These are phyloP conservation scores for Sodiomyces alkalinus DNA, from an alignment of 2,329 filamentous ascomycete genomes.

Conservation along the genomic window DNA sequence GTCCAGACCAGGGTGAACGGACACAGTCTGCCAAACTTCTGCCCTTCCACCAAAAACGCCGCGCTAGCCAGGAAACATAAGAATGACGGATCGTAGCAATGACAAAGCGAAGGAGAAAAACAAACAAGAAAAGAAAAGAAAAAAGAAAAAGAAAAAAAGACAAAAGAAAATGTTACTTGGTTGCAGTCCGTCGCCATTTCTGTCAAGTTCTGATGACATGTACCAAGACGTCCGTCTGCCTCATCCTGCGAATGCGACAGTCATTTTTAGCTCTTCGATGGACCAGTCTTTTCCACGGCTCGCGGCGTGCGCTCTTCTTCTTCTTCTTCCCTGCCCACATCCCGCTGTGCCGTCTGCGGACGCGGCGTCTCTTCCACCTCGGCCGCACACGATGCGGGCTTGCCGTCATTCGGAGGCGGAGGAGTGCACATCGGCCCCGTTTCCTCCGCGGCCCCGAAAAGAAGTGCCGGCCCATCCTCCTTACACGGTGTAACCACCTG, in stretches of 20 bases:
- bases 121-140: constrained; percentile 3
- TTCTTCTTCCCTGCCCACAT: constrained; percentile 13
- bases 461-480: constrained; percentile 18
- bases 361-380: constrained; percentile 29
- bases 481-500: constrained; percentile 35
- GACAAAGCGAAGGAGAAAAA: constrained; percentile 2
- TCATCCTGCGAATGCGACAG: constrained; percentile 3
- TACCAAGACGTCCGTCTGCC: neutral
- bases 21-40: too few species aligned
- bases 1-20: too few species aligned
- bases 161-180: constrained; percentile 3
- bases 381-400: too few species aligned
- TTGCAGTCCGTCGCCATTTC: too few species aligned
- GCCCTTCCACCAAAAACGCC: too few species aligned
- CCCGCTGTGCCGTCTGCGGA: constrained; percentile 12
- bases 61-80: too few species aligned
- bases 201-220: too few species aligned
- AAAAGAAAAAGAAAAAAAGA: constrained; percentile 4
- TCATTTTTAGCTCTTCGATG: constrained; percentile 3
- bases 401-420: too few species aligned
- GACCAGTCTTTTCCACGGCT: constrained; percentile 11
- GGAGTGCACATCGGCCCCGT: too few species aligned
- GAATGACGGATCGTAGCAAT: too few species aligned
- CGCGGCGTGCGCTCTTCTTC: constrained; percentile 28
- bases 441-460: constrained; percentile 12